phyloP scores from a whole-genome alignment of 2,329 filamentous ascomycete species.

The Ophiocordyceps sinensis region DNA sequence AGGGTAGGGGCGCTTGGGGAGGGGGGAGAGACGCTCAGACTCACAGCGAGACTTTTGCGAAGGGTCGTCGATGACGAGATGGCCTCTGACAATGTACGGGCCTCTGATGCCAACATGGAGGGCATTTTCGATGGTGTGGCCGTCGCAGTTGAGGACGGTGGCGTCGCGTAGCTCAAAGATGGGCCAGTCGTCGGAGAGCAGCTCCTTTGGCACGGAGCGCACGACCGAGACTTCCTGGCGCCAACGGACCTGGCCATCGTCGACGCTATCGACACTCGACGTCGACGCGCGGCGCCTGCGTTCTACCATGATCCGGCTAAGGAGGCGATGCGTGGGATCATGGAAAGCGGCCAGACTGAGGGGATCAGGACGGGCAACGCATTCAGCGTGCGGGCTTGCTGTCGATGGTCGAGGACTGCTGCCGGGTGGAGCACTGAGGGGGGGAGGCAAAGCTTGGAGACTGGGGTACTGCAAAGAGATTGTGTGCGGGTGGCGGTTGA shows the following conservation, averaged over 20 bases:
- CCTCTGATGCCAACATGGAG: conserved; percentile 44
- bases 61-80: conserved; percentile 36
- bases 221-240: conserved; percentile 20
- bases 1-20: neutral
- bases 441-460: too few relatives aligned
- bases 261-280: conserved; percentile 29
- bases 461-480: too few relatives aligned
- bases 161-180: conserved; percentile 48
- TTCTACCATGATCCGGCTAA: conserved; percentile 17
- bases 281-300: conserved; percentile 26
- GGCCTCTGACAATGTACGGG: conserved; percentile 47
- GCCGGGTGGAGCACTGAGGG: too few relatives aligned
- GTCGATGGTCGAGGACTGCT: too few relatives aligned
- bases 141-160: conserved; percentile 39
- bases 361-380: too few relatives aligned
- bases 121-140: conserved; percentile 41
- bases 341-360: too few relatives aligned
- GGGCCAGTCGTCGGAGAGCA: conserved; percentile 38
- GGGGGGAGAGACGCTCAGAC: conserved; percentile 7
- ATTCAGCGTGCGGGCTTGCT: too few relatives aligned
- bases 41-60: conserved; percentile 19
- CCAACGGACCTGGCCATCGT: conserved; percentile 20
- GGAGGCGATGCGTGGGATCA: too few relatives aligned
- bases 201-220: conserved; percentile 10
- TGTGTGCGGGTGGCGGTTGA: too few relatives aligned